A percentile compares a stretch with the other conserved stretches of the same genome.
phyloP scores from a whole-genome alignment of 768 basidiomycete species.

The Termitomyces sp. region DNA sequence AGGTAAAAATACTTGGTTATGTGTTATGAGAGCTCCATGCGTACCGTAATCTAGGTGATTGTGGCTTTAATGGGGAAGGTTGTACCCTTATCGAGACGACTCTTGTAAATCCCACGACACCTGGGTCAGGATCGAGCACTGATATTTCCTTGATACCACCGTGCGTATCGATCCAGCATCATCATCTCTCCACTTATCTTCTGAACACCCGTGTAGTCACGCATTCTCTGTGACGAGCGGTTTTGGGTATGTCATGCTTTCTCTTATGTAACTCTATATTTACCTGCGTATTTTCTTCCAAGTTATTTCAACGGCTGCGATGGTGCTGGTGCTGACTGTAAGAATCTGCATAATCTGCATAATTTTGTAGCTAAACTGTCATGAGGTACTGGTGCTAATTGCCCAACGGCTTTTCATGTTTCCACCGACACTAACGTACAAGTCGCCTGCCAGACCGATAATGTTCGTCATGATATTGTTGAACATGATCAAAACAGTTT shows the following conservation, averaged over 20 bases:
- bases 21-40: not conserved
- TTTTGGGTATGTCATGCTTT: conserved; percentile 26
- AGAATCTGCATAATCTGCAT: conserved; percentile 8
- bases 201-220: conserved; percentile 19
- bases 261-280: not conserved
- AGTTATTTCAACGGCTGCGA: conserved; percentile 41
- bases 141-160: conserved; percentile 38
- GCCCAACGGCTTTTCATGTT: conserved; percentile 30
- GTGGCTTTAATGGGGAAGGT: conserved; percentile 32
- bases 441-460: conserved; percentile 18
- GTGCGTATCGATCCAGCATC: conserved; percentile 21
- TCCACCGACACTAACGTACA: conserved; percentile 30
- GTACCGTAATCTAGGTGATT: conserved; percentile 18
- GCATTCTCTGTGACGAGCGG: conserved; percentile 34
- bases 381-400: conserved; percentile 27
- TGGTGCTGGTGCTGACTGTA: conserved; percentile 37
- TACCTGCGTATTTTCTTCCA: not conserved
- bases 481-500: not conserved
- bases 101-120: conserved; percentile 25
- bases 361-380: not conserved
- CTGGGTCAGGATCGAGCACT: conserved; percentile 27
- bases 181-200: not conserved
- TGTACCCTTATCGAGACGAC: conserved; percentile 35
- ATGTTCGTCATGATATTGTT: not conserved
- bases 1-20: conserved; percentile 5